Base-by-base conservation (phyloP, 2,329 filamentous ascomycete genomes). In the Colletotrichum caudatum region DNA sequence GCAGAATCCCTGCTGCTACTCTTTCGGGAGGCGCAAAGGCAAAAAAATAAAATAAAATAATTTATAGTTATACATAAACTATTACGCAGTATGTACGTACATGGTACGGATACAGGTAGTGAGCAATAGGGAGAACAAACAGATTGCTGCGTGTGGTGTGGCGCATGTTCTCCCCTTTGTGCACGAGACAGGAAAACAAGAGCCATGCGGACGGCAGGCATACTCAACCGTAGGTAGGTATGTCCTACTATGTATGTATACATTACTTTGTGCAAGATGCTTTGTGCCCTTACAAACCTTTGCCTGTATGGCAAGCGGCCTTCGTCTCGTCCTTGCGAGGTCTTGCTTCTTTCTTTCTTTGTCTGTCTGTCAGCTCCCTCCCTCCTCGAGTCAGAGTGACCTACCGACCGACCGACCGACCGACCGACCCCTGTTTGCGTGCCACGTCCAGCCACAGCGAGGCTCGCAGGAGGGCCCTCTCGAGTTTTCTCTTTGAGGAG, bases 1-100 rank as follows among this genome's bases (percentile, higher is more conserved):
- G 35, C 33, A 57, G 29, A 54, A 69, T 72, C 69, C 69, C 60
- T 72, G 60, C 69, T 57, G 66, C 20, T 35, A 50, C 60, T 69
- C 66, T 64, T 64, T 48, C 60, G 60, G 56, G 18, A 44, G 46
- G 37, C 23, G 44, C 16, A 39, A 44, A 56, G 41, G 18, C 62
- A 46, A 37, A 46, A 26, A 46, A 26, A n/a, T 18, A 26, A n/a
- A 53, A 69, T 48, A n/a, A n/a, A n/a, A n/a, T n/a, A n/a, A n/a
- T n/a, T n/a, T n/a, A n/a, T n/a, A n/a, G n/a, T n/a, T n/a, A n/a
- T n/a, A 54, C 37, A 12, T 39, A 11, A 14, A 39, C 11, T 37
- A 37, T 11, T 37, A 9, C 2, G 35, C 11, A 9, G 8, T 37
- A 11, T 9, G 35, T 37, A 37, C 37, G 7, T 37, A 37, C 37